Base-by-base conservation (phyloP, 805 yeast genomes). In the Ogataea ramenticola region DNA sequence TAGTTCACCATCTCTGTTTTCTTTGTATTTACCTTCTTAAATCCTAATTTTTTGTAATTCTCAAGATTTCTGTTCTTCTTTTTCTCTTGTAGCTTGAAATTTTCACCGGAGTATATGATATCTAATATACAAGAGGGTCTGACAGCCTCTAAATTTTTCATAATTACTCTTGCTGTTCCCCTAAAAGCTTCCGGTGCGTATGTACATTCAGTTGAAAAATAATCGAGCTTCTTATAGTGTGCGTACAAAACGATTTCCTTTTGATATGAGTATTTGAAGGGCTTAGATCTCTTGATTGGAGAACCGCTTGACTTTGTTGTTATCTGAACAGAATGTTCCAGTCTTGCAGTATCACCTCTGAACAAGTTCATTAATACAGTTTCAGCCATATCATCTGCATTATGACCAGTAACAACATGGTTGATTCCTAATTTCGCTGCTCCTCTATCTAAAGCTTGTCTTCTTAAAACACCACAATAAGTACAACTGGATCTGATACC, bases 361-460 rank as follows among this genome's bases (percentile, higher is more conserved):
- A 93, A 66, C 37, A 93, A 65, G 62, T 93, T 93, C 98, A 93
- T 91, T 43, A 93, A 65, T 4, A 93, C 96, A 0, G 99, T 93
- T 57, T 93, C 99, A 1, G 99, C 99, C 87, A 93, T 86, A 65
- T 93, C 99, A 62, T 93, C 99, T 0, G 99, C 99, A 62, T 93
- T 93, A 64, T 93, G 99, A 2, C 99, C 99, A 0, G 99, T 93
- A 1, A 93, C 95, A 29, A 93, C 93, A 64, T 93, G 99, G 43
- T 74, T 72, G 42, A 93, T 89, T 0, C 82, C 88, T 21, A 91
- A 65, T 57, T 82, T 84, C 11, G 86, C 81, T 2, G 98, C 96
- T 2, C 99, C 99, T 52, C 99, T 72, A 62, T 93, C 99, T 40
- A 93, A 66, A 0, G 99, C 97, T 65, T 93, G 99, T 53, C 99